phyloP scores from a whole-genome alignment of 2,329 filamentous ascomycete genomes.

The Neoarthrinium moseri region DNA sequence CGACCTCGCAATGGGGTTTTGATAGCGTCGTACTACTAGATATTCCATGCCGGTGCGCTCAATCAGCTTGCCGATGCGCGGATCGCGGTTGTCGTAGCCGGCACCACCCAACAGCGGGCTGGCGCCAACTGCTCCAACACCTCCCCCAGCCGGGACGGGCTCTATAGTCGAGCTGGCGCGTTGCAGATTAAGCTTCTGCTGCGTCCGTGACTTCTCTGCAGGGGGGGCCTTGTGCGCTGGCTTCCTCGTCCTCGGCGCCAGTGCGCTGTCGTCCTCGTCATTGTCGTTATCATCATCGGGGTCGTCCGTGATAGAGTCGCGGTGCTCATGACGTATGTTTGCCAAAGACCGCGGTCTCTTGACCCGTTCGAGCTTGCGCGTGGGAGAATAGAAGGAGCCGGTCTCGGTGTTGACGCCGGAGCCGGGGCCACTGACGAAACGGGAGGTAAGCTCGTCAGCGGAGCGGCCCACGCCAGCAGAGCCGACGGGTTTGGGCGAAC shows the following conservation, averaged over 20 bases:
- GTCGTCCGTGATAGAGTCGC: conserved; percentile 26
- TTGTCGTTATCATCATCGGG: conserved; percentile 38
- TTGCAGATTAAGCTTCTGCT: conserved; percentile 75
- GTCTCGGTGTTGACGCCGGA: conserved; percentile 47
- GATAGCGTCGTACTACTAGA: conserved; percentile 69
- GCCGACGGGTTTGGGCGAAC: conserved; percentile 28
- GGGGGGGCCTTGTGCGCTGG: conserved; percentile 37
- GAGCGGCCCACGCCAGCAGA: conserved; percentile 7
- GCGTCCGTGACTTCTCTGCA: conserved; percentile 63
- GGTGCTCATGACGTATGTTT: conserved; percentile 30
- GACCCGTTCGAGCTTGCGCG: conserved; percentile 28
- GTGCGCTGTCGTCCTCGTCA: conserved; percentile 41
- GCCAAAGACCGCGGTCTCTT: conserved; percentile 42
- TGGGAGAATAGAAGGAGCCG: conserved; percentile 50
- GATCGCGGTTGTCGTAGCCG: conserved; percentile 60
- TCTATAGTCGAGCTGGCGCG: conserved; percentile 72
- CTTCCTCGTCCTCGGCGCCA: conserved; percentile 43
- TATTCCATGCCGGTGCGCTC: conserved; percentile 73
- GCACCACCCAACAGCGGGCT: conserved; percentile 50
- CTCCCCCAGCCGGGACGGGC: conserved; percentile 48
- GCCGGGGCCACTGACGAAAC: conserved; percentile 54
- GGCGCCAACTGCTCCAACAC: conserved; percentile 38
- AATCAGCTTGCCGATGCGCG: conserved; percentile 62
- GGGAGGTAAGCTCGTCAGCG: conserved; percentile 52
- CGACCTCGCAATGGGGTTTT: conserved; percentile 67